These are phyloP conservation scores for Cochlearia excelsa DNA, from an alignment of 345 rosid genomes.

Conservation along the genomic window DNA sequence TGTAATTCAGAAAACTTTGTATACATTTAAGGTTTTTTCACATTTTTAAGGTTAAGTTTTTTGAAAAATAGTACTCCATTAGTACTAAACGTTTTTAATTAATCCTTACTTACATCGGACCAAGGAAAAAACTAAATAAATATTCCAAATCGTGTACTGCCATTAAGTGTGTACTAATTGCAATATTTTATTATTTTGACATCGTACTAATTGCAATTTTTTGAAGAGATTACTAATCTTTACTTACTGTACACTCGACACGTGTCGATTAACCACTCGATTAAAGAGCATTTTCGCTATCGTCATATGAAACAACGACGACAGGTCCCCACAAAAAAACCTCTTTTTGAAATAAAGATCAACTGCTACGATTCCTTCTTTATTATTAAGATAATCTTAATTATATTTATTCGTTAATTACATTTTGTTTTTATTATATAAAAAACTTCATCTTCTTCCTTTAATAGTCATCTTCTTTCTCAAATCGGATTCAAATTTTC, in stretches of 20 bases:
- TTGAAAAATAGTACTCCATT: too few relatives aligned
- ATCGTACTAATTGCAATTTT: too few relatives aligned
- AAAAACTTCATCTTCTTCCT: slow-evolving; percentile 11
- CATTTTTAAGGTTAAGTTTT: too few relatives aligned
- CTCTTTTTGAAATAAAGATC: not conserved
- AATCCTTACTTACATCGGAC: too few relatives aligned
- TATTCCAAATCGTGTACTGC: slow-evolving; percentile 13
- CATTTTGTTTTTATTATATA: too few relatives aligned
- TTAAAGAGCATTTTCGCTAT: slow-evolving; percentile 24
- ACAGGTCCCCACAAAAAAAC: slow-evolving; percentile 6
- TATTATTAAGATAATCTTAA: too few relatives aligned
- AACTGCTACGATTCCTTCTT: slow-evolving; percentile 32
- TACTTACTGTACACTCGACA: slow-evolving; percentile 2
- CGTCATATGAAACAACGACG: not conserved
- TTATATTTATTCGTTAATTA: too few relatives aligned
- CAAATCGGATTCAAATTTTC: not conserved
- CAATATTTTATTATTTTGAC: too few relatives aligned
- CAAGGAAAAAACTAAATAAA: not conserved
- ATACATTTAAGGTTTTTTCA: too few relatives aligned
- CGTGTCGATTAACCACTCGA: slow-evolving; percentile 13
- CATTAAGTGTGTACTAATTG: not conserved
- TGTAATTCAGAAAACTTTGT: too few relatives aligned
- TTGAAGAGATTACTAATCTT: too few relatives aligned
- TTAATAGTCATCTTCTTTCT: slow-evolving; percentile 3
- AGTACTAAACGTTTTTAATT: too few relatives aligned